Conservation (phyloP, 2,329 filamentous ascomycete genomes). For the Colletotrichum eremochloae region DNA sequence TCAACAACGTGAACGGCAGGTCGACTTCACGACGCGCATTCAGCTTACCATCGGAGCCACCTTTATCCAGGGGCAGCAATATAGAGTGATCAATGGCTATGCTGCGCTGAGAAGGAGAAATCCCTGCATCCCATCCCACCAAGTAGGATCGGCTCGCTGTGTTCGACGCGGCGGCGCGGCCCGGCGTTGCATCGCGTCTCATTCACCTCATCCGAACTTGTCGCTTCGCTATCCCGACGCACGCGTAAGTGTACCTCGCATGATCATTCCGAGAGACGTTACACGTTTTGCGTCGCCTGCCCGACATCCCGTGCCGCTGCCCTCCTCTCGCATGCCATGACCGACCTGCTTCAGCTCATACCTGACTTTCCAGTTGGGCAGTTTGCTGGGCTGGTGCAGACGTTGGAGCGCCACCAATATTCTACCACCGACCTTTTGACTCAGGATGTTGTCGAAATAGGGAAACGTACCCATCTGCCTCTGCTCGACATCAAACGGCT, state of each 20-base stretch:
- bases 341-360: conserved; percentile 86
- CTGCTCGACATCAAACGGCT: conserved; percentile 84
- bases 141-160: not conserved
- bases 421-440: conserved; percentile 88
- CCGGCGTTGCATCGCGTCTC: conserved; percentile 2
- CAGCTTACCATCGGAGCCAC: not conserved
- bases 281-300: no score
- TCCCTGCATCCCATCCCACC: not conserved
- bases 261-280: no score
- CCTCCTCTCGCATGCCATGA: conserved; percentile 68
- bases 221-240: not conserved
- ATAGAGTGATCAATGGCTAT: not conserved
- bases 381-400: conserved; percentile 81
- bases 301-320: not conserved
- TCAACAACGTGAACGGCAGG: not conserved
- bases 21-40: not conserved
- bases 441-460: conserved; percentile 84
- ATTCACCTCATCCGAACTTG: not conserved
- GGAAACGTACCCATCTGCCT: conserved; percentile 86
- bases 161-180: not conserved
- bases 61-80: not conserved
- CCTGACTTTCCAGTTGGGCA: conserved; percentile 81
- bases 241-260: not conserved
- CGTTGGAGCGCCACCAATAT: conserved; percentile 82
- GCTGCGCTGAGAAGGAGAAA: not conserved